Percentiles rank a stretch among this genome's conserved stretches.
These are phyloP conservation scores for Huiozyma naganishii DNA, from an alignment of 805 yeast genomes.

Conservation along the genomic window DNA sequence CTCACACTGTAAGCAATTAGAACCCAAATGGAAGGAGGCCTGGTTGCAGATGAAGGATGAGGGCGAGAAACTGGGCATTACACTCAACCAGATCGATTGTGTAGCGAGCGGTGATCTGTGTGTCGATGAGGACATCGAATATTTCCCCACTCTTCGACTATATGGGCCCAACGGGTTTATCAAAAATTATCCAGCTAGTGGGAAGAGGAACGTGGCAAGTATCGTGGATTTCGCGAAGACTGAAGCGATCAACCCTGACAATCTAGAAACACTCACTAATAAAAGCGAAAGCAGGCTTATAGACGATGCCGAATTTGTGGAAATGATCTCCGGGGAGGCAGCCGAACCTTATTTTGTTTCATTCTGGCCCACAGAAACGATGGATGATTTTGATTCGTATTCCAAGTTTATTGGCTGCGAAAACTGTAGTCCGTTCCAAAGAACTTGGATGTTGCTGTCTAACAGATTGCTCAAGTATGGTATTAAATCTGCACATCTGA, in stretches of 20 bases:
- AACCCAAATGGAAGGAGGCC: conserved; percentile 74
- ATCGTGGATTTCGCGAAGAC: conserved; percentile 44
- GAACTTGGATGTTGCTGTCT: conserved; percentile 48
- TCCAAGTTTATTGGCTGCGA: conserved; percentile 34
- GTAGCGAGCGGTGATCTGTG: conserved; percentile 82
- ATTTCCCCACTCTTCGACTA: conserved; percentile 63
- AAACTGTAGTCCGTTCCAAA: conserved; percentile 41
- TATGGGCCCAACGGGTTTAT: conserved; percentile 48
- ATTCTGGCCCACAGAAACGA: conserved; percentile 51
- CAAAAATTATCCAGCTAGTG: conserved; percentile 38
- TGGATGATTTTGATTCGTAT: conserved; percentile 26
- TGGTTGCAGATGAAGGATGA: conserved; percentile 40
- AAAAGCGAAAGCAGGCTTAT: conserved; percentile 34
- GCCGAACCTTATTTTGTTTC: conserved; percentile 45
- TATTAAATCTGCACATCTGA: conserved; percentile 44
- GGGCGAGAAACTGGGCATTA: conserved; percentile 32
- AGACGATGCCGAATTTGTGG: conserved; percentile 34
- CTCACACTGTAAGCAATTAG: conserved; percentile 64
- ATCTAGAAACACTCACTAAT: conserved; percentile 28
- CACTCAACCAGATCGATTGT: conserved; percentile 76
- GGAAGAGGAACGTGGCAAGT: conserved; percentile 37
- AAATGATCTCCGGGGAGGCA: conserved; percentile 40
- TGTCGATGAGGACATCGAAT: conserved; percentile 45
- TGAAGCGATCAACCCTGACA: conserved; percentile 37
- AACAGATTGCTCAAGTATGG: conserved; percentile 32